Evolutionary conservation across 1,284 basidiomycete species (phyloP).

Genomic region (Entoloma clypeatum): DNA sequence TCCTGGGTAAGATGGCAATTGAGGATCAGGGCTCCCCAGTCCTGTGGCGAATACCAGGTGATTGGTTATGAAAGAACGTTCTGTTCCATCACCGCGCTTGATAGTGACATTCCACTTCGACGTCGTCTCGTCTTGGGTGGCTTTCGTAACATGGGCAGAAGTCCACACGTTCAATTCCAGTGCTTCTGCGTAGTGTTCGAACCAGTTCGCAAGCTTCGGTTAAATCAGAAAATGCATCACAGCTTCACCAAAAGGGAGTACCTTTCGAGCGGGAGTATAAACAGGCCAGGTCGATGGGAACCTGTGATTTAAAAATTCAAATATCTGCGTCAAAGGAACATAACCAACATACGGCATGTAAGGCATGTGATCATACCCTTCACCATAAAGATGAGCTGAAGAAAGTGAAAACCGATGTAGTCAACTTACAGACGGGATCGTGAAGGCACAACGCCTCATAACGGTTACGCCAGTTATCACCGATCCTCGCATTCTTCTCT

Average conservation of each 20-base stretch:
- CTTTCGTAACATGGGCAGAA: slow-evolving; percentile 43
- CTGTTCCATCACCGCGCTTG: slow-evolving; percentile 38
- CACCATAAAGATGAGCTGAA: slow-evolving; percentile 5
- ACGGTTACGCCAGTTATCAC: slow-evolving; percentile 58
- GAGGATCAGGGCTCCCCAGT: slow-evolving; percentile 47
- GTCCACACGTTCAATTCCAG: slow-evolving; percentile 70
- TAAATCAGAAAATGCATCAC: neutral
- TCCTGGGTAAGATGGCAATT: slow-evolving; percentile 45
- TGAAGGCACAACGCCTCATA: slow-evolving; percentile 64
- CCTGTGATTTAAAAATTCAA: slow-evolving; percentile 23
- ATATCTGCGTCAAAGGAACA: slow-evolving; percentile 17
- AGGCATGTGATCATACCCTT: slow-evolving; percentile 54
- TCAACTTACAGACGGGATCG: slow-evolving; percentile 59
- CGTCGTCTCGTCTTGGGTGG: slow-evolving; percentile 42
- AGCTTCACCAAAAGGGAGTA: slow-evolving; percentile 16
- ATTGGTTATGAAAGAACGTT: slow-evolving; percentile 49
- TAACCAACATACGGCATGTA: slow-evolving; percentile 37
- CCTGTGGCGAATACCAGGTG: slow-evolving; percentile 63
- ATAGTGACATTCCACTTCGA: slow-evolving; percentile 55
- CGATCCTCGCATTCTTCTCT: slow-evolving; percentile 53
- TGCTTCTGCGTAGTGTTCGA: slow-evolving; percentile 60
- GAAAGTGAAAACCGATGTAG: neutral
- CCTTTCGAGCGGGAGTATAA: slow-evolving; percentile 54
- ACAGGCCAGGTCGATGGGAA: slow-evolving; percentile 63
- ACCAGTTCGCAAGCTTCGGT: slow-evolving; percentile 62